Evolutionary conservation across 2,329 filamentous ascomycete genomes (phyloP).

Genomic region (Nigrograna mackinnonii): DNA sequence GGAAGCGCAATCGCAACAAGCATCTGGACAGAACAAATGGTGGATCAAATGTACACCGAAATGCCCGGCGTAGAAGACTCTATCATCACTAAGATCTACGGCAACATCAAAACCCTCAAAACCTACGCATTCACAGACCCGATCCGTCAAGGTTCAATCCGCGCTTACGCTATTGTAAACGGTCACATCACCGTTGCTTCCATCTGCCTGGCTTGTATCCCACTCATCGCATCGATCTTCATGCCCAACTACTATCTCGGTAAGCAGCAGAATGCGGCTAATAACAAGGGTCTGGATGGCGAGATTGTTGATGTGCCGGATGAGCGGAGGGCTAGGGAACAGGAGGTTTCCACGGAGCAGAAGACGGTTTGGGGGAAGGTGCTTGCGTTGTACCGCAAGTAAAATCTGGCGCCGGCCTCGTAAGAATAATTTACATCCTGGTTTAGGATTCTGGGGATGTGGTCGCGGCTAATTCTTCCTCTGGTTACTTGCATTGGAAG

Average conservation of each 20-base stretch:
- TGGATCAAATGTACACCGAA: not conserved
- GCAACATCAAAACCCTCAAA: not conserved
- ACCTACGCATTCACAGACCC: not conserved
- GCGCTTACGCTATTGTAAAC: not conserved
- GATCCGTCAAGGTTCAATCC: not conserved
- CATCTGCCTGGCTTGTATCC: not conserved
- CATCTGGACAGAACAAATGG: conserved; percentile 1
- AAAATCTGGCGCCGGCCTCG: no score
- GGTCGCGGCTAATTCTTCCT: no score
- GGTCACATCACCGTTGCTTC: not conserved
- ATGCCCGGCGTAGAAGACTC: not conserved
- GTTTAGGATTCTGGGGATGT: no score
- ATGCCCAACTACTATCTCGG: not conserved
- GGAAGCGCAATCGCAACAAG: not conserved
- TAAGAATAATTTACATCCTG: no score
- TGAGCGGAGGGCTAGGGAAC: not conserved
- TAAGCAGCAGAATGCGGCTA: not conserved
- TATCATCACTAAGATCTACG: not conserved
- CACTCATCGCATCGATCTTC: not conserved
- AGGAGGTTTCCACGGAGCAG: not conserved
- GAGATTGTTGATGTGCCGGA: not conserved
- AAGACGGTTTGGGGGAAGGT: not conserved
- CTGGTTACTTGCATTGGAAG: no score
- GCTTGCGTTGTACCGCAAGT: not conserved
- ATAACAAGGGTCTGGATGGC: not conserved